Evolutionary conservation across 2,329 filamentous ascomycete species (phyloP), one percentile per base, ranked within the genome.

Genomic region (Pestalotiopsis sp.): DNA sequence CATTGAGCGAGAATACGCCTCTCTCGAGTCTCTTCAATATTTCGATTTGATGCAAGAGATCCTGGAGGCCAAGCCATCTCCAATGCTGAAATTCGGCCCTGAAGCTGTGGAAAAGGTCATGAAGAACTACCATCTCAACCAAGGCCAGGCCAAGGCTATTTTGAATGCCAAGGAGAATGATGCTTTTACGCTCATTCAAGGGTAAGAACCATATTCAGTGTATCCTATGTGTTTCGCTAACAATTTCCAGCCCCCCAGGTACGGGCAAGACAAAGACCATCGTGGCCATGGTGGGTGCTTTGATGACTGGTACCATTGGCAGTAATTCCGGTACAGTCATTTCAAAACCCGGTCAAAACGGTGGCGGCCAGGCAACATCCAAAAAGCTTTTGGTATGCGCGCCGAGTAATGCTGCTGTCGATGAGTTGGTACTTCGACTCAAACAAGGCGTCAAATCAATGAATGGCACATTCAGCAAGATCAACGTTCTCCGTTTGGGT

Each of bases 191-290:
- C 84, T 99, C 70, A 94, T 99, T 74, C 96, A 99, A 82, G 96
- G 92, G 89, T 91, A 84, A 78, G 84, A 12, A n/a, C 9, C 58
- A 76, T 64, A 31, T 57, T 14, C 45, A 14, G 20, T 2, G 14
- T 31, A 14, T 5, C 45, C 57, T 59, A 13, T 67, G 58, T 61
- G 69, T 68, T 71, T 71, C 66, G 69, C 78, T 83, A 78, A 81
- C 78, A 72, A 74, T 62, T 5, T 67, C 56, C 68, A 91, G 94
- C 67, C 96, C 96, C 65, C 96, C 96, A 1, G 96, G 96, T 79
- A 98, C 96, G 4, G 96, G 95, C 77, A 99, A 99, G 83, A 99
- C 96, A 0, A 99, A 99, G 80, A 99, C 96, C 0, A 99, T 99
- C 70, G 89, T 97, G 68, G 96, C 95, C 39, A 97, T 99, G 85